These are phyloP conservation scores for Aspergillus pseudotamarii DNA, from an alignment of 2,329 filamentous ascomycete genomes.

Conservation along the genomic window DNA sequence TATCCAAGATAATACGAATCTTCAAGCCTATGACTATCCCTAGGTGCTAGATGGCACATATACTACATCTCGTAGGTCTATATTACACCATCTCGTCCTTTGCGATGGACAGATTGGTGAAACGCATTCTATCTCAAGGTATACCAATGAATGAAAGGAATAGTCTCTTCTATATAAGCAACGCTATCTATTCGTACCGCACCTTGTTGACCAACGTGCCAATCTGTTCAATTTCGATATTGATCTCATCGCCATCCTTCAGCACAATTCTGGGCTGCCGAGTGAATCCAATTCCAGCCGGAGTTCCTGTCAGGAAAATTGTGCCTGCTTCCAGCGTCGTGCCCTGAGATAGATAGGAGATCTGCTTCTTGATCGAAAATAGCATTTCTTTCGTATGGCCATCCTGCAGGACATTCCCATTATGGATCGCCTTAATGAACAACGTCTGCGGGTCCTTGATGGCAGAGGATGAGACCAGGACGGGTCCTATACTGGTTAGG, in stretches of 20 bases:
- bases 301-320: slow-evolving; percentile 30
- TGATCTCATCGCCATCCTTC: slow-evolving; percentile 32
- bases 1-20: too few relatives aligned
- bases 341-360: slow-evolving; percentile 44
- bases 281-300: slow-evolving; percentile 38
- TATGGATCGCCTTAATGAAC: slow-evolving; percentile 41
- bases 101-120: neutral
- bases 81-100: neutral
- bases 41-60: neutral
- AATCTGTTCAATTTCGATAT: slow-evolving; percentile 32
- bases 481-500: slow-evolving; percentile 21
- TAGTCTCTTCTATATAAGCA: neutral
- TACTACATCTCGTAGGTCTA: too few relatives aligned
- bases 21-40: neutral
- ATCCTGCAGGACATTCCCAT: slow-evolving; percentile 46
- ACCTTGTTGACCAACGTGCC: slow-evolving; percentile 35
- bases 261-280: slow-evolving; percentile 28
- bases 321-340: slow-evolving; percentile 30
- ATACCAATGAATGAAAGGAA: rapidly evolving
- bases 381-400: slow-evolving; percentile 43
- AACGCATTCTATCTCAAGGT: rapidly evolving
- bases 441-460: slow-evolving; percentile 33
- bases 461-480: slow-evolving; percentile 29
- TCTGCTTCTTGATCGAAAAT: slow-evolving; percentile 42
- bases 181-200: slow-evolving; percentile 24